Base-by-base conservation (phyloP, 1,139 yeast species). In the Kodamaea fungicola region DNA sequence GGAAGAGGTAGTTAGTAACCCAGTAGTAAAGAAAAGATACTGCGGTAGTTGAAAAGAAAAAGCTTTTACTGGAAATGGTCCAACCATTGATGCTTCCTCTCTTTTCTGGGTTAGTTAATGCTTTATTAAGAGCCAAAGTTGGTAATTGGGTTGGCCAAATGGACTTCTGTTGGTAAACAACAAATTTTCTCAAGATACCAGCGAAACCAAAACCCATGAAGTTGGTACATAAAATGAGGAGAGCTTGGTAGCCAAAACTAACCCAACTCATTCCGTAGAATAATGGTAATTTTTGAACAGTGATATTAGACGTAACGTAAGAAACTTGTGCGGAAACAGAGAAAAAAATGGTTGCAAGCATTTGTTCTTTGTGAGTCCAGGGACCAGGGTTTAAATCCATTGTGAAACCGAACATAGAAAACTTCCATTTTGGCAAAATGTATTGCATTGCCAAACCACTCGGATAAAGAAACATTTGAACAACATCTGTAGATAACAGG, bases 401-500 rank as follows among this genome's bases (percentile, higher is more conserved):
- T 3, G 40, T 38, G 48, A 52, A 41, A 16, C 39, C 42, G 45
- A 47, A 49, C 23, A 50, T 30, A n/a, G 39, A 48, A 31, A 52
- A 42, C 30, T 43, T 47, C 45, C 44, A 42, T 26, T 47, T 49
- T 6, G 68, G 68, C 22, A 60, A 42, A 22, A 55, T 32, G 26
- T 34, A 43, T 3, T 48, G 50, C 42, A 51, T 45, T 6, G 55
- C 35, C 13, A 55, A 54, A 35, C 87, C 88, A 47, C 74, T 62
- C 9, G 83, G 83, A 50, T 74, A 79, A 33, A 80, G 57, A 38
- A 82, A 65, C 40, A 81, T 59, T 52, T 81, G 86, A 39, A 76
- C 65, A 28, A 80, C 63, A 4, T 83, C 49, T 13, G 80, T 47
- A 9, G 64, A 43, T 13, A 80, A 54, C 2, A 60, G 33, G 37